Evolutionary conservation across 169 alveolate genomes (phyloP).

Genomic region (Eimeria nieschulzi): DNA sequence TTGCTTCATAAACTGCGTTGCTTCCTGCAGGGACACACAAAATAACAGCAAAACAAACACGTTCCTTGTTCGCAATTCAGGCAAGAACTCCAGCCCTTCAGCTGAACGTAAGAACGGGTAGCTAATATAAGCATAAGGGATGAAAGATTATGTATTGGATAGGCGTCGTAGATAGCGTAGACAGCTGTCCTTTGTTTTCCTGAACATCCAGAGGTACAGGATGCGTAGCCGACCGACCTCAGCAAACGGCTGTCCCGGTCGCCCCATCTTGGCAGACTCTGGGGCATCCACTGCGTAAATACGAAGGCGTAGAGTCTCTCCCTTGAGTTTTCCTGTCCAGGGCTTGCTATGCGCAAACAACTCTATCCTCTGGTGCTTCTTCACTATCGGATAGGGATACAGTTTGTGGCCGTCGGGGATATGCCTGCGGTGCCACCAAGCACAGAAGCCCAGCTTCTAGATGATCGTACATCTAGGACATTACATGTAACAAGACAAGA

Average conservation of each 20-base stretch:
- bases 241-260: slow-evolving; percentile 64
- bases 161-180: too few species aligned
- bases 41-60: background rate
- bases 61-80: background rate
- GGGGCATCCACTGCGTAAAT: slow-evolving; percentile 65
- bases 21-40: slow-evolving; percentile 23
- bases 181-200: too few species aligned
- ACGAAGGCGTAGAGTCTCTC: slow-evolving; percentile 50
- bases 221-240: background rate
- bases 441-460: too few species aligned
- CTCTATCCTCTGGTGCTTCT: background rate
- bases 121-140: too few species aligned
- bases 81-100: too few species aligned
- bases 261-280: slow-evolving; percentile 64
- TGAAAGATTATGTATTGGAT: too few species aligned
- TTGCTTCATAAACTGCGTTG: slow-evolving; percentile 16
- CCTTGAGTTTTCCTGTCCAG: slow-evolving; percentile 43
- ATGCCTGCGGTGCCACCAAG: slow-evolving; percentile 6
- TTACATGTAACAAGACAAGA: too few species aligned
- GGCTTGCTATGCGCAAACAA: background rate
- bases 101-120: too few species aligned
- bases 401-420: slow-evolving; percentile 51
- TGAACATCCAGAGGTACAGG: too few species aligned
- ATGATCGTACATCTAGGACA: too few species aligned
- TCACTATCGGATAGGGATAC: slow-evolving; percentile 19